Conservation (phyloP, 108 stramenopile species). For the Cyclotella sp. region DNA sequence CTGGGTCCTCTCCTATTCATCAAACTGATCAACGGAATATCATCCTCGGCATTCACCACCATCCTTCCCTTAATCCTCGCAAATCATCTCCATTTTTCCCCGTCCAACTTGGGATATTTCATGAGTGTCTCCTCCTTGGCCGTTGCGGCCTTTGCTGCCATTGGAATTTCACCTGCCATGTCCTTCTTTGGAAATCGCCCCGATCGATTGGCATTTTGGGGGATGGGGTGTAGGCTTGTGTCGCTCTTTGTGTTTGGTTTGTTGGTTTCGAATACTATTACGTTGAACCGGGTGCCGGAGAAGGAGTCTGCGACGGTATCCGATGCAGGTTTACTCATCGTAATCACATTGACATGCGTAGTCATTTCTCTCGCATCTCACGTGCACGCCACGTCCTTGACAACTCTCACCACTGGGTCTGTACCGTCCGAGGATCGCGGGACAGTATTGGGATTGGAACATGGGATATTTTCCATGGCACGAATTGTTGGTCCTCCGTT, state of each 20-base stretch:
- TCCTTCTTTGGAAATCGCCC: constrained; percentile 37
- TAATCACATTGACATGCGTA: constrained; percentile 46
- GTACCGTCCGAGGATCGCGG: constrained; percentile 66
- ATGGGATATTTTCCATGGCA: constrained; percentile 79
- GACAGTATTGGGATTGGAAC: constrained; percentile 80
- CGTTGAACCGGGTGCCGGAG: too few species aligned
- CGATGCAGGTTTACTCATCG: neutral
- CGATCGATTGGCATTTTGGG: constrained; percentile 49
- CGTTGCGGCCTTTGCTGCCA: constrained; percentile 72
- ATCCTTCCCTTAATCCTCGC: constrained; percentile 68
- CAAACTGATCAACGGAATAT: constrained; percentile 74
- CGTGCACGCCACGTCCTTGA: constrained; percentile 73
- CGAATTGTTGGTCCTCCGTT: constrained; percentile 71
- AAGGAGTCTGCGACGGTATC: neutral
- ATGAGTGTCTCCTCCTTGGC: constrained; percentile 70
- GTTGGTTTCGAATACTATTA: constrained; percentile 35
- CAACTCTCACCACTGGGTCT: constrained; percentile 75
- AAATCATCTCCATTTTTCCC: constrained; percentile 52
- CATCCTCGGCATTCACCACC: constrained; percentile 66
- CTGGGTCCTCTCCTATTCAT: constrained; percentile 69
- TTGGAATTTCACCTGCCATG: constrained; percentile 65
- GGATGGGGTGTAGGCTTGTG: constrained; percentile 44
- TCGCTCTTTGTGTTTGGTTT: constrained; percentile 41
- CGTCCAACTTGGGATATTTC: constrained; percentile 62
- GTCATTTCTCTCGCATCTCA: constrained; percentile 68